phyloP scores from a whole-genome alignment of 1,284 basidiomycete species.

The Singerocomus inundabilis region DNA sequence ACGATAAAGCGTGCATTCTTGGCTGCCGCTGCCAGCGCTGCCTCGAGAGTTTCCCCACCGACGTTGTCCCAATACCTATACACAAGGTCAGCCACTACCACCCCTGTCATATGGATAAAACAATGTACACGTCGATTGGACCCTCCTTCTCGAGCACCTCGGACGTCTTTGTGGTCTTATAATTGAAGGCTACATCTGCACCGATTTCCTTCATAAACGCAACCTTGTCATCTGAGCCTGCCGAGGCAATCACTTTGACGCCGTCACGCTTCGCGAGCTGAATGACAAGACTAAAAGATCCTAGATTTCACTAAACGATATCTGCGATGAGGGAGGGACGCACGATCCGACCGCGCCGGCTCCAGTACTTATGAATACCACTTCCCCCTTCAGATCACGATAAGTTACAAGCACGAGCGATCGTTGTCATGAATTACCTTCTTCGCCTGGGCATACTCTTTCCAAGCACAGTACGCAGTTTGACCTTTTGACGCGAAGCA shows the following conservation, averaged over 20 bases:
- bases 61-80: conserved; percentile 36
- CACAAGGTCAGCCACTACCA: not conserved
- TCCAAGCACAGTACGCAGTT: conserved; percentile 25
- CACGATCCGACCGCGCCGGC: conserved; percentile 28
- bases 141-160: conserved; percentile 24
- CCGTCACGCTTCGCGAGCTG: conserved; percentile 40
- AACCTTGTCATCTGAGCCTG: conserved; percentile 41
- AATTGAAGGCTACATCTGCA: conserved; percentile 40
- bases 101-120: not conserved
- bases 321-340: conserved; percentile 1
- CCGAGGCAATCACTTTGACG: conserved; percentile 39
- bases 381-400: conserved; percentile 15
- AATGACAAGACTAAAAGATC: conserved; percentile 24
- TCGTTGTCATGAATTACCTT: conserved; percentile 1
- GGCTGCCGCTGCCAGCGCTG: conserved; percentile 51
- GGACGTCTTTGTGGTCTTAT: conserved; percentile 33
- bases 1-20: conserved; percentile 46
- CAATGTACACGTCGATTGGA: conserved; percentile 22
- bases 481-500: conserved; percentile 11
- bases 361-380: conserved; percentile 17
- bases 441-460: conserved; percentile 24
- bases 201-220: conserved; percentile 37
- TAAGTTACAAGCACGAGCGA: not conserved
- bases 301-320: not conserved
- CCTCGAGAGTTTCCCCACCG: conserved; percentile 41